These are phyloP conservation scores for Botrytis fragariae DNA, from an alignment of 2,329 filamentous ascomycete genomes.

Conservation along the genomic window DNA sequence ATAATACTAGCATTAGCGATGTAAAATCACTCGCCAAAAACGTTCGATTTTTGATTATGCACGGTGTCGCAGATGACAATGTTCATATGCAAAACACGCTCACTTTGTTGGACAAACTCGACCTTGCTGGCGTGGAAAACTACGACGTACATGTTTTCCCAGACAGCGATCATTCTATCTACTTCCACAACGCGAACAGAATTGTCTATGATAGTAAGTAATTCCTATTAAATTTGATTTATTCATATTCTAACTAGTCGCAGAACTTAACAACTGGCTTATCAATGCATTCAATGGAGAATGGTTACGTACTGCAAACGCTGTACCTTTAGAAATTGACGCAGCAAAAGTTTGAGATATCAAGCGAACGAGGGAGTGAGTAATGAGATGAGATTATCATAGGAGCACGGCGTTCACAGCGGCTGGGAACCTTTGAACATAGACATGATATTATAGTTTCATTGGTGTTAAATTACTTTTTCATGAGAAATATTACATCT, in stretches of 20 bases:
- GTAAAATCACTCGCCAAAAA: constrained; percentile 69
- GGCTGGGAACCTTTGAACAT: background rate
- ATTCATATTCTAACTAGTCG: constrained; percentile 38
- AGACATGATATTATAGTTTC: background rate
- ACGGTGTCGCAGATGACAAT: constrained; percentile 95
- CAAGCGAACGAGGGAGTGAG: background rate
- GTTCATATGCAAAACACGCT: constrained; percentile 96
- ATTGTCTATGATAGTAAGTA: constrained; percentile 91
- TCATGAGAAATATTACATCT: background rate
- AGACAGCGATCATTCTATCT: constrained; percentile 92
- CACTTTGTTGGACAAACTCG: constrained; percentile 79
- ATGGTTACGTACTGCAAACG: constrained; percentile 59
- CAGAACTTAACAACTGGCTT: constrained; percentile 84
- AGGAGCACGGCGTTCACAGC: background rate
- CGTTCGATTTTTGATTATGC: constrained; percentile 91
- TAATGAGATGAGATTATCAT: constrained; percentile 8
- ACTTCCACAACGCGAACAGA: constrained; percentile 86
- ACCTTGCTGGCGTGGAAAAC: constrained; percentile 79
- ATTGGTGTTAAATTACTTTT: background rate
- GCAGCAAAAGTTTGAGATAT: constrained; percentile 17
- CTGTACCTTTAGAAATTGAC: constrained; percentile 36
- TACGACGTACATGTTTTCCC: constrained; percentile 97
- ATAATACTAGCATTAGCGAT: constrained; percentile 70
- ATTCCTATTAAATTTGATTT: background rate
- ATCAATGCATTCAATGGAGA: constrained; percentile 97